phyloP scores from a whole-genome alignment of 73 alveolate genomes.

The Breviolum minutum region DNA sequence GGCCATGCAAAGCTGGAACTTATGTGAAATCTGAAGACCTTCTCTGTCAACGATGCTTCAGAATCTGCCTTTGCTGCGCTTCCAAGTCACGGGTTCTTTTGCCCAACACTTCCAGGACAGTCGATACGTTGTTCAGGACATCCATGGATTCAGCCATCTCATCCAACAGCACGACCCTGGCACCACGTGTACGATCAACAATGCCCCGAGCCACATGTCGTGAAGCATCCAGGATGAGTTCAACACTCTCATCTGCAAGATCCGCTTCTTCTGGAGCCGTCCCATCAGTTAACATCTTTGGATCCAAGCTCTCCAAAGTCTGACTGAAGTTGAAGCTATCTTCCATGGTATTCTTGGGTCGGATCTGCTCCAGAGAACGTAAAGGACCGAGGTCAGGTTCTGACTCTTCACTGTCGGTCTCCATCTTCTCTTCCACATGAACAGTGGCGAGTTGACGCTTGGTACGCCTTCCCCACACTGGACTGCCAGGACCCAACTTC shows the following conservation, averaged over 20 bases:
- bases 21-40: background rate
- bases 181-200: conserved; percentile 67
- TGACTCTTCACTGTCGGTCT: conserved; percentile 67
- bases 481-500: conserved; percentile 63
- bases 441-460: conserved; percentile 77
- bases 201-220: conserved; percentile 51
- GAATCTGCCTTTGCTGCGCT: conserved; percentile 82
- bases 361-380: conserved; percentile 22
- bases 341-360: background rate
- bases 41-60: conserved; percentile 23
- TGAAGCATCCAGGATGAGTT: conserved; percentile 41
- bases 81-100: conserved; percentile 76
- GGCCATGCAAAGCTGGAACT: no score
- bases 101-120: conserved; percentile 57
- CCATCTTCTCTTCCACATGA: conserved; percentile 47
- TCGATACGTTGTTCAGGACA: conserved; percentile 63
- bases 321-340: background rate
- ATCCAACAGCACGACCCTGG: conserved; percentile 38
- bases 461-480: conserved; percentile 67
- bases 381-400: conserved; percentile 66
- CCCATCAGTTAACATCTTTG: background rate
- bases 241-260: conserved; percentile 26
- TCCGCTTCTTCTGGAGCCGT: background rate
- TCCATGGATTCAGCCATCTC: conserved; percentile 81
- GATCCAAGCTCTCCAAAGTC: conserved; percentile 7